Base-by-base conservation (phyloP, 2,329 filamentous ascomycete genomes). In the Cladosporium sp. region DNA sequence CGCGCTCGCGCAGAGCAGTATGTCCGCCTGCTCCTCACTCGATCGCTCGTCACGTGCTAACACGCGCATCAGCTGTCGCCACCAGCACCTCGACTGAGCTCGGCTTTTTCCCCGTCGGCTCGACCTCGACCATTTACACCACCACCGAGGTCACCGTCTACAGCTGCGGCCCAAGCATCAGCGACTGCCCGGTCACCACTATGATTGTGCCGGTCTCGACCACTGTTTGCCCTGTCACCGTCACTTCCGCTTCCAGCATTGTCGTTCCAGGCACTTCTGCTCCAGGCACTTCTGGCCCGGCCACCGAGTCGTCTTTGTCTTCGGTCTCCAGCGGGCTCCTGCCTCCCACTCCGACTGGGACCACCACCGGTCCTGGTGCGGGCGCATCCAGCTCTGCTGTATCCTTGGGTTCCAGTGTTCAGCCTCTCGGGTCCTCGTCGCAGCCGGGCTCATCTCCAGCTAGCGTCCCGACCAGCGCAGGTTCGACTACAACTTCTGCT, bases 81-180 rank as follows among this genome's bases (percentile, higher is more conserved):
- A 34, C 41, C 32, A 51, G 41, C 41, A 44, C 49, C 18, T 45
- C 42, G 0, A 46, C 37, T 32, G 49, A 46, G 4, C 43, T 42
- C 35, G 59, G 66, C 43, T 58, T 62, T 49, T 55, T 61, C 32
- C 64, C 66, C 2, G 67, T 66, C 35, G 61, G 66, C 53, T 67
- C 69, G 6, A 70, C 69, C 56, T 74, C 72, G 56, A 64, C 67
- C 44, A 67, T 71, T 62, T 73, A 70, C 61, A 63, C 65, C 54
- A 76, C 74, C 57, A 64, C 69, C 58, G 66, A 70, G 53, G 64
- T 74, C 57, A 75, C 73, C 41, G 62, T 74, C 59, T 67, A 63
- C 58, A 63, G 68, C 58, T 74, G 72, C 61, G 65, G 66, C n/a
- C 58, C 69, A 16, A 62, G 59, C 43, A 67, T 71, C 43, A 68